Conservation (phyloP, 768 basidiomycete species). For the Boletus subcaerulescens region DNA sequence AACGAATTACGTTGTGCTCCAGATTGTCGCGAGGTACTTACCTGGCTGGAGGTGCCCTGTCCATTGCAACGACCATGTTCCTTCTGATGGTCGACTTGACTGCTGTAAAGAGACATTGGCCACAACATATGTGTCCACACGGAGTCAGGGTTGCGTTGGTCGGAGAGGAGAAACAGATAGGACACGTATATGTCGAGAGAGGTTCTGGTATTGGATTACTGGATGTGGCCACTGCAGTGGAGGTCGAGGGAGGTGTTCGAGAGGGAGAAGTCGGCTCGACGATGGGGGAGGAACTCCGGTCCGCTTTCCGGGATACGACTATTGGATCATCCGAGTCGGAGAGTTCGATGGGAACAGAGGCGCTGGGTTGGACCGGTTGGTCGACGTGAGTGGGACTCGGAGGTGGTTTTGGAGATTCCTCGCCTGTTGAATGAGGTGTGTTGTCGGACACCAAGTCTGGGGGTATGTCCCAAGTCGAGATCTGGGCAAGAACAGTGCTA, state of each 20-base stretch:
- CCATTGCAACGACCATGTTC: constrained; percentile 33
- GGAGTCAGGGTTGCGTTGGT: constrained; percentile 74
- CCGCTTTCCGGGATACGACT: neutral
- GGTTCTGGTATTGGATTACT: constrained; percentile 19
- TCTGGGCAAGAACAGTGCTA: neutral
- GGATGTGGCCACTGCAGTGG: neutral
- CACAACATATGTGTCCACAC: constrained; percentile 79
- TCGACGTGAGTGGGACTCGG: neutral
- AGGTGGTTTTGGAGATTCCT: neutral
- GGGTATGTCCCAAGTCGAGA: constrained; percentile 25
- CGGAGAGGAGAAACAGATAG: constrained; percentile 76
- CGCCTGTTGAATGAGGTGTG: neutral
- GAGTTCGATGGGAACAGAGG: constrained; percentile 1
- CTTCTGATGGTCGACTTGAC: constrained; percentile 62
- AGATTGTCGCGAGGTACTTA: constrained; percentile 17
- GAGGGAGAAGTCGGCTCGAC: neutral
- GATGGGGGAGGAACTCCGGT: neutral
- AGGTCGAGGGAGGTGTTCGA: neutral
- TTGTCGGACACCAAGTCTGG: neutral
- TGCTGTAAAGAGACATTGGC: constrained; percentile 70
- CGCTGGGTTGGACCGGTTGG: neutral
- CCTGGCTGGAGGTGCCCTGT: constrained; percentile 38
- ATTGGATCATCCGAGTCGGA: neutral
- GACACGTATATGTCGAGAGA: constrained; percentile 68
- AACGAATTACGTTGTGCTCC: neutral